A percentile compares a stretch with the other conserved stretches of the same genome.
Evolutionary conservation across 2,329 filamentous ascomycete genomes (phyloP).

Genomic region (Epichloe coenophiala): DNA sequence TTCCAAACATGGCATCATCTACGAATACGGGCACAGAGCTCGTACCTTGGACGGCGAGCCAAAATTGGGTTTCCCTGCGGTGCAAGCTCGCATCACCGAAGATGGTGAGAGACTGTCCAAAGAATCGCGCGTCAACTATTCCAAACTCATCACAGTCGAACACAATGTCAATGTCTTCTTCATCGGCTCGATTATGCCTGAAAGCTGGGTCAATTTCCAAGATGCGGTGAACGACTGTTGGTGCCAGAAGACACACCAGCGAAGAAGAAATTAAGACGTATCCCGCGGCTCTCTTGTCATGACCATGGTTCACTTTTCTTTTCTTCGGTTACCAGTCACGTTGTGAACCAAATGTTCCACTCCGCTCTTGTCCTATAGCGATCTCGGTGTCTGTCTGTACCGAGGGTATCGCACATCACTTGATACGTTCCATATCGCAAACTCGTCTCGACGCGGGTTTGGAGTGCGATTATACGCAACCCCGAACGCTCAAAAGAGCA

Average conservation of each 20-base stretch:
- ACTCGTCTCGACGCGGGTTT: not conserved
- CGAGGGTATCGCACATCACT: not conserved
- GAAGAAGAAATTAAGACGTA: constrained; percentile 11
- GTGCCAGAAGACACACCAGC: constrained; percentile 28
- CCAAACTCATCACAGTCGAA: constrained; percentile 41
- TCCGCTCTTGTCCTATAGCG: not conserved
- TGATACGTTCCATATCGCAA: constrained; percentile 2
- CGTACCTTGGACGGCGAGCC: constrained; percentile 28
- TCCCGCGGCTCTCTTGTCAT: not conserved
- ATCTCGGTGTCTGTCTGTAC: not conserved
- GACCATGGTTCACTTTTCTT: not conserved
- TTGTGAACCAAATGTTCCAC: not conserved
- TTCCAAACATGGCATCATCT: constrained; percentile 39
- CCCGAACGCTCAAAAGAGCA: no score
- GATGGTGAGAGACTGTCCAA: constrained; percentile 30
- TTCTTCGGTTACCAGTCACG: not conserved
- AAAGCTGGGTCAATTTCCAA: constrained; percentile 27
- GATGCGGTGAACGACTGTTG: constrained; percentile 37
- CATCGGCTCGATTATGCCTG: constrained; percentile 31
- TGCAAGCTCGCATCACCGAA: constrained; percentile 29
- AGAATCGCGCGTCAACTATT: constrained; percentile 44
- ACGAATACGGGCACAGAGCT: constrained; percentile 22
- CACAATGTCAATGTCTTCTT: constrained; percentile 46
- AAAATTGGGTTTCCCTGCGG: constrained; percentile 31
- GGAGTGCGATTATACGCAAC: not conserved